Base-by-base conservation (phyloP, 129 eudicot genomes). In the Saussurea involucrata region DNA sequence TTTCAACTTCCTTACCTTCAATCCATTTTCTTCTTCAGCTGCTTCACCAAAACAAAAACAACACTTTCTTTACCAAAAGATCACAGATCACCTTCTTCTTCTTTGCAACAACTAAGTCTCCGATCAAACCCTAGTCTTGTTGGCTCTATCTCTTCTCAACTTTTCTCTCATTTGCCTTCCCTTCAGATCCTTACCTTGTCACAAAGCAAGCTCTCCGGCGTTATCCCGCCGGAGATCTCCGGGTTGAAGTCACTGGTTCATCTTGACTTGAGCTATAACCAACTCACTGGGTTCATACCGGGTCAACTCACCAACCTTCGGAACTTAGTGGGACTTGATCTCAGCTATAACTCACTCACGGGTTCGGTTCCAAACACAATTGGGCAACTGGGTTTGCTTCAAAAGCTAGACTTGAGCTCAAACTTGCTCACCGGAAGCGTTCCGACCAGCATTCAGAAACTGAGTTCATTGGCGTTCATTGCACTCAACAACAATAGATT, bases 321-420 rank as follows among this genome's bases (percentile, higher is more conserved):
- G 63, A 84, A 55, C 68, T 75, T 92, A 17, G 86, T 83, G 6
- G 97, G 92, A 25, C 90, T 92, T 73, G 97, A 92, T 76, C 75
- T 92, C n/a, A 92, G 97, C 85, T 92, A 92, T 40, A 92, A 92
- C 69, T 68, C 78, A 55, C 90, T 92, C 36, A 72, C 82, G 5
- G 89, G 86, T 1, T 32, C 70, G 1, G 73, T 92, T 29, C 97
- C 92, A 0, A 15, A 61, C 71, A 21, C 90, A 34, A 83, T 92
- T 40, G 96, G 96, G 25, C 75, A 87, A 57, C 83, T 92, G 63
- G 80, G 82, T 63, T 55, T 66, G 77, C 96, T 92, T 79, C 97
- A 92, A 69, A 92, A 92, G 46, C 88, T 92, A 7, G 97, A 92
- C 70, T 84, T 92, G 64, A 92, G 97, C 82, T 92, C 93, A 11